Evolutionary conservation across 306 rosid genomes (phyloP).

Genomic region (Prunus mira): DNA sequence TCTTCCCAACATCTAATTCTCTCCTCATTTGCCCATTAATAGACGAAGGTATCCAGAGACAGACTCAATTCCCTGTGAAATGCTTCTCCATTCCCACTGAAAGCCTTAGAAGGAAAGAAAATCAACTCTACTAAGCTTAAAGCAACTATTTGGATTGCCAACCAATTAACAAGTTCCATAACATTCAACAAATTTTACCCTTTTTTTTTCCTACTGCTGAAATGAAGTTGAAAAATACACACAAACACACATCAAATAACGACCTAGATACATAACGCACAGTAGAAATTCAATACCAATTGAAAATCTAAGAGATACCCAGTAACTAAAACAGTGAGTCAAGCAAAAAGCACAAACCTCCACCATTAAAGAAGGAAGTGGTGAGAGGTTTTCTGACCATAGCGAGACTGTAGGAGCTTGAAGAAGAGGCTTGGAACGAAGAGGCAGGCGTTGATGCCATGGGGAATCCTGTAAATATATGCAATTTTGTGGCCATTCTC

Average conservation of each 20-base stretch:
- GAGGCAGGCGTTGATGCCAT: constrained; percentile 40
- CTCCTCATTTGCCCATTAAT: background rate
- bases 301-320: background rate
- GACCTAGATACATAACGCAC: background rate
- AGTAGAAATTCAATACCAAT: background rate
- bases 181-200: background rate
- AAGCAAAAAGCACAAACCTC: constrained; percentile 30
- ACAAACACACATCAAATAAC: background rate
- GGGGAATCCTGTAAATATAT: constrained; percentile 55
- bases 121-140: background rate
- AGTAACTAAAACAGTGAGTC: background rate
- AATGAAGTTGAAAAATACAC: background rate
- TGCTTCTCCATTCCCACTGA: background rate
- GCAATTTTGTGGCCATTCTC: constrained; percentile 65
- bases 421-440: constrained; percentile 47
- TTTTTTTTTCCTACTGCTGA: background rate
- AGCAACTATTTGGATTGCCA: background rate
- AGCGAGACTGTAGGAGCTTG: constrained; percentile 35
- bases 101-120: background rate
- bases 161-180: background rate
- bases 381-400: constrained; percentile 48
- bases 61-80: background rate
- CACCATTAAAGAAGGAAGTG: constrained; percentile 53
- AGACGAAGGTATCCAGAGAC: background rate
- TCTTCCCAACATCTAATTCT: background rate